Conservation (phyloP, 257 asterid species). For the Lycium barbarum region DNA sequence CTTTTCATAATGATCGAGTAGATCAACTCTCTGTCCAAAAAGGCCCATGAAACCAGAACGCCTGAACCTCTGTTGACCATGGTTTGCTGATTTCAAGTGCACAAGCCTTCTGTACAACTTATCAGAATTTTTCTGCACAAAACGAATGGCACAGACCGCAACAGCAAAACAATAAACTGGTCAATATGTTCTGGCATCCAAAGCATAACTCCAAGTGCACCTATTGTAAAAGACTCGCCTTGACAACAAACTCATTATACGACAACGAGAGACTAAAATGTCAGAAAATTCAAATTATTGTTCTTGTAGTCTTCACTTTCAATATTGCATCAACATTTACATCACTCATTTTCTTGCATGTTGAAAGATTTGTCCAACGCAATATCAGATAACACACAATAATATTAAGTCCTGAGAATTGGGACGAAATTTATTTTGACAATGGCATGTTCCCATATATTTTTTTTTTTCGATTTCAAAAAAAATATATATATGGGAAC, state of each 20-base stretch:
- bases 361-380: background rate
- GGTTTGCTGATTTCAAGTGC: conserved; percentile 52
- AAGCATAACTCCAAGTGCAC: background rate
- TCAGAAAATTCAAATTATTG: background rate
- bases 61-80: conserved; percentile 48
- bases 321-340: conserved; percentile 12
- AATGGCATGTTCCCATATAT: too few relatives aligned
- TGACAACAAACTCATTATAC: background rate
- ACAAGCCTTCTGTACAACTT: conserved; percentile 61
- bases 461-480: too few relatives aligned
- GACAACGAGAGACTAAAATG: background rate
- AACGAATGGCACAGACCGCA: background rate
- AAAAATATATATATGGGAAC: background rate
- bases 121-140: conserved; percentile 64
- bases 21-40: conserved; percentile 59
- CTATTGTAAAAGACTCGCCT: conserved; percentile 11
- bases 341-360: conserved; percentile 5
- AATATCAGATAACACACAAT: background rate
- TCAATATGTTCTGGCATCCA: background rate
- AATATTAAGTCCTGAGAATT: background rate
- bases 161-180: background rate
- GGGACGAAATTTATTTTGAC: conserved; percentile 8
- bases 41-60: conserved; percentile 74
- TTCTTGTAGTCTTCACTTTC: background rate
- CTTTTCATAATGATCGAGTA: conserved; percentile 70